Base-by-base conservation (phyloP, 192 early-diverging fungal species). In the Spizellomyces sp. region DNA sequence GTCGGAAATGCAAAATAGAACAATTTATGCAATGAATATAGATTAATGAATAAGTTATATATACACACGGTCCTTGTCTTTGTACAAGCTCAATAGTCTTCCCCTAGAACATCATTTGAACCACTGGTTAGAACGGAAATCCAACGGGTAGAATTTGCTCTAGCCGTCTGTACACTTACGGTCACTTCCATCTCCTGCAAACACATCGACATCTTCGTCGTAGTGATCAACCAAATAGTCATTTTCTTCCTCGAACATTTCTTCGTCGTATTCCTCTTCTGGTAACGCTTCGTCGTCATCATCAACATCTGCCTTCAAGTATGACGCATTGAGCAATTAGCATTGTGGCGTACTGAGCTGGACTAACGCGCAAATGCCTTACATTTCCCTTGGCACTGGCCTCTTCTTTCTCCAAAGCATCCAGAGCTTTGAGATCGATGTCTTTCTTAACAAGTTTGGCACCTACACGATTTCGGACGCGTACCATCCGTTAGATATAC, bases 241-340 rank as follows among this genome's bases (percentile, higher is more conserved):
- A 50, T 72, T 64, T 8, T 72, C 62, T 8, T 72, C 70, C 41
- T 72, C 70, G 15, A 64, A 61, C 62, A 64, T 19, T 36, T 63
- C 70, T 27, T 72, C 70, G 17, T 72, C 70, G 36, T 65, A 50
- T 47, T 72, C 70, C 50, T 72, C 70, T 17, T 64, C 70, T 42
- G 60, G 41, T 17, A 65, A 10, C 54, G 21, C n/a, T 6, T 72
- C 70, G n/a, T 72, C 70, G 41, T 72, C 70, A 19, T 72, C 62
- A 36, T 72, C 48, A 9, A 36, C 27, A 36, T 36, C 17, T 60
- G 5, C 56, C 68, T 10, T 0, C 50, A 15, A n/a, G 27, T 36
- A 36, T 36, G 1, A 36, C 27, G 3, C 27, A 36, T 36, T 0
- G 27, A 36, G 27, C 3, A 2, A 36, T 36, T 36, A 36, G 27